Conservation (phyloP, 2,329 filamentous ascomycete species). For the Calonectria henricotiae region DNA sequence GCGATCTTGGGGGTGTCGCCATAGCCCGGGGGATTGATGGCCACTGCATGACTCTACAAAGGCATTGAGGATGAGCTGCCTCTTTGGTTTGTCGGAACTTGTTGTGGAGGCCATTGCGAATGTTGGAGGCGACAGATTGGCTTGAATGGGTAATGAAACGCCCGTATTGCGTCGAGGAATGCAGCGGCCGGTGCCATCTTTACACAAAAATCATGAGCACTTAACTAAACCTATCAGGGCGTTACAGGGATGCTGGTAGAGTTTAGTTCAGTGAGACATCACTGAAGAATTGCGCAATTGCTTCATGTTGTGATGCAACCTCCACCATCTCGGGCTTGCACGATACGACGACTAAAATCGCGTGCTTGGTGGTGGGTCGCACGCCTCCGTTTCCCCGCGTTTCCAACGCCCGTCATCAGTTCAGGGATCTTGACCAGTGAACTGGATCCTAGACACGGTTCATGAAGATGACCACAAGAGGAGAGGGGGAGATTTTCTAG, state of each 20-base stretch:
- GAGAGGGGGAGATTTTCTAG: not conserved
- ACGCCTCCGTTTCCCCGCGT: constrained; percentile 31
- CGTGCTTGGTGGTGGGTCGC: constrained; percentile 34
- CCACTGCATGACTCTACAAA: constrained; percentile 62
- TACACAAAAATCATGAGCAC: constrained; percentile 16
- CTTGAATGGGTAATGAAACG: constrained; percentile 1
- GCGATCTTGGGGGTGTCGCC: constrained; percentile 76
- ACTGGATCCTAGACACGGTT: not conserved
- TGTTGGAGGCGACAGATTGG: not conserved
- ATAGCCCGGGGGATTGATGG: constrained; percentile 65
- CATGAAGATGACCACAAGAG: not conserved
- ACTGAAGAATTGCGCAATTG: constrained; percentile 29
- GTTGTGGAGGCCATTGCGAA: constrained; percentile 23
- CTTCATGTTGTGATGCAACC: constrained; percentile 21
- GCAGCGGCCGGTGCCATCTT: constrained; percentile 19
- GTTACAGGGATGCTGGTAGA: not conserved
- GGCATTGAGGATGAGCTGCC: constrained; percentile 62
- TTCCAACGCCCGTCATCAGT: constrained; percentile 1
- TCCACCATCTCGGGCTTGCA: not conserved
- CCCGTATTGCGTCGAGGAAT: constrained; percentile 4
- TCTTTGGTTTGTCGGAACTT: constrained; percentile 51
- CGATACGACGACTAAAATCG: constrained; percentile 16
- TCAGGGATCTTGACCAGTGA: not conserved
- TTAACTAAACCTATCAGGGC: constrained; percentile 4
- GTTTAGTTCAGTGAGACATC: not conserved